phyloP scores from a whole-genome alignment of 2,329 filamentous ascomycete genomes.

The Aschersonia sp. region DNA sequence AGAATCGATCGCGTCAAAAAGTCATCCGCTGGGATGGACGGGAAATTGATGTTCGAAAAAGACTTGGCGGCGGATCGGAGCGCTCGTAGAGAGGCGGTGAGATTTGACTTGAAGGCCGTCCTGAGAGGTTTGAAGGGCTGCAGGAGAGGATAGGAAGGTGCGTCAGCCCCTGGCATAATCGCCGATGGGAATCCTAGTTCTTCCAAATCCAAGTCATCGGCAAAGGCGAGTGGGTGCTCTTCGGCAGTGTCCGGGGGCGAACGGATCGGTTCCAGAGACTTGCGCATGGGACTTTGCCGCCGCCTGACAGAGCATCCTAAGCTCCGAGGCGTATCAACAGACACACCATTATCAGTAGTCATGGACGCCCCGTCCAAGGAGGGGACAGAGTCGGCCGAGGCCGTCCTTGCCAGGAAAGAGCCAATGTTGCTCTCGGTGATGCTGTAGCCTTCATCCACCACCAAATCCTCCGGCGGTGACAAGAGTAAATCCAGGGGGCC shows the following conservation, averaged over 20 bases:
- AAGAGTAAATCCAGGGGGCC: slow-evolving; percentile 45
- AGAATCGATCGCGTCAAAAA: slow-evolving; percentile 53
- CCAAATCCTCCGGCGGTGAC: slow-evolving; percentile 42
- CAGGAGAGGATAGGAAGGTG: slow-evolving; percentile 10
- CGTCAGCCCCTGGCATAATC: slow-evolving; percentile 9
- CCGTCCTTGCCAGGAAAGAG: slow-evolving; percentile 36
- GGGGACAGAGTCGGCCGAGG: slow-evolving; percentile 46
- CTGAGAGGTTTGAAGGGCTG: slow-evolving; percentile 33
- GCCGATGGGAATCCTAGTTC: slow-evolving; percentile 24
- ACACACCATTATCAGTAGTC: slow-evolving; percentile 32
- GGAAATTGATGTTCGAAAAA: slow-evolving; percentile 46
- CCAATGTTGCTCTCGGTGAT: slow-evolving; percentile 37
- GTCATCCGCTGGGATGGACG: slow-evolving; percentile 51
- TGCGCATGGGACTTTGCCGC: slow-evolving; percentile 15
- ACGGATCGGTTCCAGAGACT: slow-evolving; percentile 37
- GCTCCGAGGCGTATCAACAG: slow-evolving; percentile 32
- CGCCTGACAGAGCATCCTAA: not conserved
- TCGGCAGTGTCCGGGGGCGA: slow-evolving; percentile 38
- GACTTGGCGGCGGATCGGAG: slow-evolving; percentile 49
- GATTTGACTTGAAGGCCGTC: slow-evolving; percentile 52
- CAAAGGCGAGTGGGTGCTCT: slow-evolving; percentile 34
- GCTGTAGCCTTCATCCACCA: slow-evolving; percentile 30
- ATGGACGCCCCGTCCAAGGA: slow-evolving; percentile 42
- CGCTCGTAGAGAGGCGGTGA: slow-evolving; percentile 51
- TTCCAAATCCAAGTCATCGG: slow-evolving; percentile 28